Base-by-base conservation (phyloP, 1,139 yeast genomes). In the Yamadazyma blattariae region DNA sequence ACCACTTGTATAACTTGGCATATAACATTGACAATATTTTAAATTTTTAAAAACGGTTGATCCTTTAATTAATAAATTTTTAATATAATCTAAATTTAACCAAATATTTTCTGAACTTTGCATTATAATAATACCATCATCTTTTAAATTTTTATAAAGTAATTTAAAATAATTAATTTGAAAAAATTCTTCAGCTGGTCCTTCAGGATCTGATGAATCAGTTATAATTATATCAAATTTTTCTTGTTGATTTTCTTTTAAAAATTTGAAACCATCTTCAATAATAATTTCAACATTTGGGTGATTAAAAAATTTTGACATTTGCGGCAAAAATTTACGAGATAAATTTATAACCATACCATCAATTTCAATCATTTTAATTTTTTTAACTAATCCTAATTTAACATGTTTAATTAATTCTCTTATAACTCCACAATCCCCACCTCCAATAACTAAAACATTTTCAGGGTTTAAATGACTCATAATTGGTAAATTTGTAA, bases 131-230 rank as follows among this genome's bases (percentile, higher is more conserved):
- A 89, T 80, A 21, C 96, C 95, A 46, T 82, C 71, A 21, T 71
- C 73, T 26, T 78, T 74, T 40, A 90, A 72, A 2, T 96, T 88
- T 41, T 77, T 76, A 43, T 68, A 57, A 38, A 92, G 67, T 35
- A 92, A 69, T 53, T 77, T 71, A 61, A 90, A 92, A 66, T 90
- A 92, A 41, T 78, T 79, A 47, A 77, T 74, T 61, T 89, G 90
- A 71, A 92, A 92, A 47, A 92, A 84, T 31, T 88, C 87, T 52
- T 82, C 96, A 3, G 98, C 98, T 8, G 98, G 98, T 1, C 98
- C 98, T 53, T 92, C 97, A 2, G 97, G 97, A 59, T 92, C 98
- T 9, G 95, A 85, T 8, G 96, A 86, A 59, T 92, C 98, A 25
- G 97, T 89, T 50, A 92, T 89, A 47, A 92, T 89, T 32, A 90